Evolutionary conservation across 1,284 basidiomycete genomes (phyloP), one percentile per base, ranked within the genome.

Genomic region (Apiotrichum sp.): DNA sequence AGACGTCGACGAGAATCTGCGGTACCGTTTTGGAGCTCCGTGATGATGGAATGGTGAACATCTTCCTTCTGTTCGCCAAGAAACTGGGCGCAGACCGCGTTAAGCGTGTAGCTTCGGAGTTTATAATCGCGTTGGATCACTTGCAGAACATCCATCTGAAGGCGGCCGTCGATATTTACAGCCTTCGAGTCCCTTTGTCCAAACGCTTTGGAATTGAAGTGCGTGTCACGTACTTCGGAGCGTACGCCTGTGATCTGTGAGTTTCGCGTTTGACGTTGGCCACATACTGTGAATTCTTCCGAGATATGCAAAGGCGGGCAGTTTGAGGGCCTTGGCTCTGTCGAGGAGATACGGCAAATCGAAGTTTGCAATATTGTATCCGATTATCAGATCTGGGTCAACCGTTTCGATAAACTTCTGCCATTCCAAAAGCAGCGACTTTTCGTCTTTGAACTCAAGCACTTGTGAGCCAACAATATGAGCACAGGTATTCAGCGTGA

Each of bases 71-170:
- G 93, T 71, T 97, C 93, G 33, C 90, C 91, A 2, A 97, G 80
- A 76, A 97, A 97, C 66, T 93, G 89, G 2, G 93, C 87, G 71
- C 93, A 97, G 48, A 97, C 93, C 1, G 93, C 87, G 73, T 97
- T 97, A 62, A 97, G 85, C 0, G 93, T 90, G 72, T 97, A 97
- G 68, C 88, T 92, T 32, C 93, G 85, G 4, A 97, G 79, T 70
- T 97, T 97, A 78, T 96, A 87, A 73, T 97, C 93, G 60, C 93
- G 83, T 67, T 97, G 93, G 89, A 97, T 97, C 71, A 90, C 91
- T 66, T 96, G 92, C 42, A 97, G 81, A 29, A 97, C 77, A 80
- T 97, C 93, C 49, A 97, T 84, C 72, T 97, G 93, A 7, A 97
- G 78, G 16, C 93, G 84, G 29, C 93, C 93, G 62, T 95, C 88